Percentiles rank a stretch among this genome's conserved stretches.
These are phyloP conservation scores for Henckelia pumila DNA, from an alignment of 257 asterid species.

Conservation along the genomic window DNA sequence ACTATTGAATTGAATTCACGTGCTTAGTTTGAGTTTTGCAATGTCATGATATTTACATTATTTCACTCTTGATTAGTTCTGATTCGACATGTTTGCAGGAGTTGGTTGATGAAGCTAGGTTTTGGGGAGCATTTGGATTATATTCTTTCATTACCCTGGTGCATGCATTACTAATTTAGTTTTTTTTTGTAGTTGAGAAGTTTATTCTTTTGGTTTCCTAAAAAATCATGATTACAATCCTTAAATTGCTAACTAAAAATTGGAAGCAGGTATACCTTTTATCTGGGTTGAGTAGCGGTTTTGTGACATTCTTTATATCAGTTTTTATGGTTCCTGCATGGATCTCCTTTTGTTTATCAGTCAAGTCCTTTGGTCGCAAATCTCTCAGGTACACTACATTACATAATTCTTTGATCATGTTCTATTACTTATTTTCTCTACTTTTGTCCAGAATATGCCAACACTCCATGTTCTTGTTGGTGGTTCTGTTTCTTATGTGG, in stretches of 20 bases:
- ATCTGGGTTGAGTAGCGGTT: conserved; percentile 89
- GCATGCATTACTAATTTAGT: conserved; percentile 26
- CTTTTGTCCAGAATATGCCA: conserved; percentile 1
- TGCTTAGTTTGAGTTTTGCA: conserved; percentile 14
- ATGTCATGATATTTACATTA: conserved; percentile 14
- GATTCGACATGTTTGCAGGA: conserved; percentile 47
- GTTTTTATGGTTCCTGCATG: conserved; percentile 84
- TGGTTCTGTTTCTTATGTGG: conserved; percentile 17
- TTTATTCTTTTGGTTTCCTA: conserved; percentile 13
- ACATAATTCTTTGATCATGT: conserved; percentile 21
- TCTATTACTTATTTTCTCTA: conserved; percentile 11
- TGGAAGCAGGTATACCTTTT: conserved; percentile 73
- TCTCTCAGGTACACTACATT: conserved; percentile 67
- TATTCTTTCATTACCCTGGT: conserved; percentile 81
- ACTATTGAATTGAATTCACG: conserved; percentile 12
- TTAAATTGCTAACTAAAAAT: conserved; percentile 30
- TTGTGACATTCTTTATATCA: conserved; percentile 61
- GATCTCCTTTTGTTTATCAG: conserved; percentile 58
- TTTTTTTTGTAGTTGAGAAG: conserved; percentile 16
- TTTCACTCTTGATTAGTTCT: conserved; percentile 18
- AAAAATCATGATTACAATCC: conserved; percentile 18
- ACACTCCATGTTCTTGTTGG: conserved; percentile 1
- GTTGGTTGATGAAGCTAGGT: conserved; percentile 76
- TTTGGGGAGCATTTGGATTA: conserved; percentile 99
- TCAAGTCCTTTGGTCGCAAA: conserved; percentile 52